Evolutionary conservation across 2,329 filamentous ascomycete species (phyloP).

Genomic region (Epichloe gansuensis): DNA sequence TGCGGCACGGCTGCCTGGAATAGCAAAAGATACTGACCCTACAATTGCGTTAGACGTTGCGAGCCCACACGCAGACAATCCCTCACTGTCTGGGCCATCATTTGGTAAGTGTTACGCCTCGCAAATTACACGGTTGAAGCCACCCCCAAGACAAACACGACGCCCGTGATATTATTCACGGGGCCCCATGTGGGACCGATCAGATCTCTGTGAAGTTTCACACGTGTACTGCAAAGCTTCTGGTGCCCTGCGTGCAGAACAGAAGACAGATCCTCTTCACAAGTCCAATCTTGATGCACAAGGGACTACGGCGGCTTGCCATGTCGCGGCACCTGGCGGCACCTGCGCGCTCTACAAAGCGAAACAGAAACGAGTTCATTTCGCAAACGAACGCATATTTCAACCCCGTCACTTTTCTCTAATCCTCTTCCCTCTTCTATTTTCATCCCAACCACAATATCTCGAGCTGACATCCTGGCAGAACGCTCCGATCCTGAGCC

Average conservation of each 20-base stretch:
- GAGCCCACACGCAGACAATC: background rate
- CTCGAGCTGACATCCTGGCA: background rate
- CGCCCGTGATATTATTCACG: background rate
- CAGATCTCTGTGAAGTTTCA: background rate
- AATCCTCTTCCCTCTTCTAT: background rate
- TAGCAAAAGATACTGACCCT: background rate
- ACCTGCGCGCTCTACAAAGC: background rate
- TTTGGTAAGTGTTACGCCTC: background rate
- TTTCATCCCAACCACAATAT: background rate
- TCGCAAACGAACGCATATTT: background rate
- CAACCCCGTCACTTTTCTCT: background rate
- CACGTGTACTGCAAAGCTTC: background rate
- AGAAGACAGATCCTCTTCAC: background rate
- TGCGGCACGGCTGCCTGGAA: background rate
- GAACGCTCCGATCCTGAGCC: background rate
- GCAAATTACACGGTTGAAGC: background rate
- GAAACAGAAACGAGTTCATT: background rate
- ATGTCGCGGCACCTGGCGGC: background rate
- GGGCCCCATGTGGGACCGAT: background rate
- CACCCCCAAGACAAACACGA: background rate
- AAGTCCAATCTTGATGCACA: background rate
- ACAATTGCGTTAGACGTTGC: background rate
- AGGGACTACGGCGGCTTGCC: background rate
- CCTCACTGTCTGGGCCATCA: background rate
- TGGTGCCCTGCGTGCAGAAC: background rate